Evolutionary conservation across 352 stramenopile genomes (phyloP).

Genomic region (Phytophthora podocarpi): DNA sequence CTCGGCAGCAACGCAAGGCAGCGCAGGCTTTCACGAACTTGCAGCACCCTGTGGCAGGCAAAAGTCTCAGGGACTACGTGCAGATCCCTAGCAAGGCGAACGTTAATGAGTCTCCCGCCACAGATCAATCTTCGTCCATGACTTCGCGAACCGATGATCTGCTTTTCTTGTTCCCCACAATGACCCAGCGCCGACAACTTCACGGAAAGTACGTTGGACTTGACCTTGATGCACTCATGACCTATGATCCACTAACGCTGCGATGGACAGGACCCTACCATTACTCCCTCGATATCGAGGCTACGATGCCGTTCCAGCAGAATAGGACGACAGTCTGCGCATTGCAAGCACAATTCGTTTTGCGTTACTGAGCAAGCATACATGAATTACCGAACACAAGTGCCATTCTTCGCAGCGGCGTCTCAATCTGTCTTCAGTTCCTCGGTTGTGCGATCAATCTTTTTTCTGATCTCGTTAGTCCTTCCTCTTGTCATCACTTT

Average conservation of each 20-base stretch:
- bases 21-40: constrained; percentile 40
- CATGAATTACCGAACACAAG: constrained; percentile 35
- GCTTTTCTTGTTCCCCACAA: constrained; percentile 47
- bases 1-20: constrained; percentile 37
- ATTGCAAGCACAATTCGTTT: constrained; percentile 4
- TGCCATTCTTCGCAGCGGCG: constrained; percentile 24
- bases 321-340: not conserved
- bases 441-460: constrained; percentile 15
- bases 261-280: constrained; percentile 29
- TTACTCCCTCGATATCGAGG: constrained; percentile 37
- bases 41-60: constrained; percentile 33
- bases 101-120: not conserved
- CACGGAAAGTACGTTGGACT: constrained; percentile 44
- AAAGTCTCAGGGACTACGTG: constrained; percentile 31
- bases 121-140: not conserved
- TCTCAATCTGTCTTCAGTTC: constrained; percentile 22
- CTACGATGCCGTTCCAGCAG: constrained; percentile 22
- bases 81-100: constrained; percentile 1
- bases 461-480: constrained; percentile 23
- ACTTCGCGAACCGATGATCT: constrained; percentile 12
- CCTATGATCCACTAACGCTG: constrained; percentile 4
- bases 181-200: constrained; percentile 47
- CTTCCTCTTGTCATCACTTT: constrained; percentile 27
- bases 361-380: constrained; percentile 30
- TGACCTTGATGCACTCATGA: constrained; percentile 1